Conservation (phyloP, 805 yeast genomes). For the Phaffomyces antillensis region DNA sequence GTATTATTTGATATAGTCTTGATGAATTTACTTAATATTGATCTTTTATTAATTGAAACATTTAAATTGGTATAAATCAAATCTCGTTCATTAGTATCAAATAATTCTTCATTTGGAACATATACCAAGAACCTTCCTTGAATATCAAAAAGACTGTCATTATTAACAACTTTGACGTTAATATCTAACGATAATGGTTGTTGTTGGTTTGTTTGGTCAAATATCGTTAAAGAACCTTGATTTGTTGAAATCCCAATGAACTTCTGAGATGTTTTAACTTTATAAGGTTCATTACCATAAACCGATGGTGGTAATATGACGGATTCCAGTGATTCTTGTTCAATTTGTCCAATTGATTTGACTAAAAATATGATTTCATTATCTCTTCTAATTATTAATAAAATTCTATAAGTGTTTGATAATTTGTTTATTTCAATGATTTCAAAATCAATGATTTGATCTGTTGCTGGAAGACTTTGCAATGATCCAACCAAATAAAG, state of each 20-base stretch:
- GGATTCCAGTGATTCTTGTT: slow-evolving; percentile 3
- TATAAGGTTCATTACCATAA: slow-evolving; percentile 20
- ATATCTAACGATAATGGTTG: slow-evolving; percentile 12
- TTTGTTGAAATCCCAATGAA: slow-evolving; percentile 23
- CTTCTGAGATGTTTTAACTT: slow-evolving; percentile 12
- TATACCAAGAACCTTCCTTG: slow-evolving; percentile 32
- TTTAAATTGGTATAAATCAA: slow-evolving; percentile 10
- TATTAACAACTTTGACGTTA: slow-evolving; percentile 19
- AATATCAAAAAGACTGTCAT: slow-evolving; percentile 37
- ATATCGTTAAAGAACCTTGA: slow-evolving; percentile 24
- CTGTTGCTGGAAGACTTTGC: slow-evolving; percentile 7
- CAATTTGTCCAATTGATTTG: slow-evolving; percentile 18
- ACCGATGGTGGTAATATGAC: slow-evolving; percentile 24
- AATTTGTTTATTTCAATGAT: slow-evolving; percentile 23
- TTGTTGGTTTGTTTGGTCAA: slow-evolving; percentile 13
- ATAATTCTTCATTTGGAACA: slow-evolving; percentile 24
- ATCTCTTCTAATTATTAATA: slow-evolving; percentile 4
- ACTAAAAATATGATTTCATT: slow-evolving; percentile 10
- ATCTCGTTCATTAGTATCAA: background rate
- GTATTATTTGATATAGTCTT: slow-evolving; percentile 45
- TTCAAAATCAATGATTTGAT: slow-evolving; percentile 15
- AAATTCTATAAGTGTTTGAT: slow-evolving; percentile 18
- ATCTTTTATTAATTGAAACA: slow-evolving; percentile 15
- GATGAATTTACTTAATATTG: slow-evolving; percentile 27
- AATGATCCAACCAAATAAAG: slow-evolving; percentile 25